These are phyloP conservation scores for Ophiostoma triangulosporum DNA, from an alignment of 2,329 filamentous ascomycete species.

Conservation along the genomic window DNA sequence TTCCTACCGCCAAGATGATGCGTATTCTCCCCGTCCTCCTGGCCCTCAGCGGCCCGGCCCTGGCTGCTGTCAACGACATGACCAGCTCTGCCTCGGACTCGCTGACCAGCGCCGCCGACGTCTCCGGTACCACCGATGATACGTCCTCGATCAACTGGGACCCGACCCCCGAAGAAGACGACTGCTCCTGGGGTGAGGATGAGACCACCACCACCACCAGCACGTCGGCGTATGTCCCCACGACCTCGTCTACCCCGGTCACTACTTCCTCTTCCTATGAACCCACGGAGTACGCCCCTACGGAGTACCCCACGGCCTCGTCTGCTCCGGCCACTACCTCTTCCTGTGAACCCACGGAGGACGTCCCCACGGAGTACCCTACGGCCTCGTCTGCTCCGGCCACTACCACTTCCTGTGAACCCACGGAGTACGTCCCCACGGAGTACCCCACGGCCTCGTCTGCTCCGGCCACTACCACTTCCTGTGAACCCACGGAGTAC, in stretches of 20 bases:
- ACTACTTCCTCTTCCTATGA: not conserved
- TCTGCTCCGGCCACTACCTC: not conserved
- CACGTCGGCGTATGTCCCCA: not conserved
- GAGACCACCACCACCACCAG: not conserved
- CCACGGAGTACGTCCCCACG: no score
- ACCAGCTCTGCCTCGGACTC: not conserved
- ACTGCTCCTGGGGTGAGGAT: not conserved
- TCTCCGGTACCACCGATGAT: slow-evolving; percentile 8
- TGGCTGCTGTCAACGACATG: slow-evolving; percentile 5
- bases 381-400: slow-evolving; percentile 13
- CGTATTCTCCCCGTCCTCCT: not conserved
- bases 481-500: no score
- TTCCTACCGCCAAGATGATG: not conserved
- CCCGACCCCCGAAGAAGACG: slow-evolving; percentile 12
- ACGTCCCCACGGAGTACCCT: no score
- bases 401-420: not conserved
- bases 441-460: slow-evolving; percentile 16
- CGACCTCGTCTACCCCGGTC: not conserved
- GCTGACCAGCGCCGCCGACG: slow-evolving; percentile 10
- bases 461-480: not conserved
- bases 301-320: not conserved
- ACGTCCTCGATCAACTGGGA: slow-evolving; percentile 13
- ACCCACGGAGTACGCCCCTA: no score
- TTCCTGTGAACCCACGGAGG: no score
- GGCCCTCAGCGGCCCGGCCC: slow-evolving; percentile 1